Percentiles rank a stretch among this genome's conserved stretches.
These are phyloP conservation scores for Kazachstania africana DNA, from an alignment of 805 yeast species.

Conservation along the genomic window DNA sequence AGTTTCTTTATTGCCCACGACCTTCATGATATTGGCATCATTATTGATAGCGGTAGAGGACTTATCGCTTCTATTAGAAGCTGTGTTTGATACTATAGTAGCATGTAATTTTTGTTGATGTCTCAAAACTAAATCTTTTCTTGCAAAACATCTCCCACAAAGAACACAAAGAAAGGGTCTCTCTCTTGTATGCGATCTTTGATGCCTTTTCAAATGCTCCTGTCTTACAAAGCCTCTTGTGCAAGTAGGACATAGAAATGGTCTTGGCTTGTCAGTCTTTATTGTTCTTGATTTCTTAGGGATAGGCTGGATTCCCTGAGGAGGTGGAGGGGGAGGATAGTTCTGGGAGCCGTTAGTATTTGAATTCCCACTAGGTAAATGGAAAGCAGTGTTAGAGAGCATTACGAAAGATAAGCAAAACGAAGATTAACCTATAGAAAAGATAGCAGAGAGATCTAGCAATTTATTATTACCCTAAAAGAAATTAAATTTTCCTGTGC, in stretches of 20 bases:
- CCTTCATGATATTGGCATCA: slow-evolving; percentile 25
- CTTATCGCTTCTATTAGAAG: too few species aligned
- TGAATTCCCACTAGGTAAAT: too few species aligned
- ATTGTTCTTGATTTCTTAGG: slow-evolving; percentile 77
- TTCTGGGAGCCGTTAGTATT: too few species aligned
- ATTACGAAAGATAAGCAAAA: background rate
- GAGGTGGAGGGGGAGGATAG: background rate
- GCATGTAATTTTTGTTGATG: slow-evolving; percentile 89
- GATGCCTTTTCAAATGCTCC: slow-evolving; percentile 90
- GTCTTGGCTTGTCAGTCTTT: slow-evolving; percentile 89
- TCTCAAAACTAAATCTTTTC: slow-evolving; percentile 76
- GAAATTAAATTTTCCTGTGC: too few species aligned
- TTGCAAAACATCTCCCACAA: slow-evolving; percentile 91
- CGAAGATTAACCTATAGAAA: too few species aligned
- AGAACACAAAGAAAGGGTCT: slow-evolving; percentile 94
- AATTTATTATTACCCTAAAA: too few species aligned
- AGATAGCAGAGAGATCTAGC: too few species aligned
- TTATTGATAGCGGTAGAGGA: background rate
- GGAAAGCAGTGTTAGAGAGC: too few species aligned
- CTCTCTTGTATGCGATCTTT: slow-evolving; percentile 88
- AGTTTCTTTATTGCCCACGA: slow-evolving; percentile 30
- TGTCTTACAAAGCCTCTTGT: slow-evolving; percentile 91
- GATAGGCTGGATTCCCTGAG: slow-evolving; percentile 35
- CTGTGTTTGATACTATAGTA: slow-evolving; percentile 14
- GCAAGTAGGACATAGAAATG: slow-evolving; percentile 81